Evolutionary conservation across 768 basidiomycete genomes (phyloP).

Genomic region (Gloeostereum incarnatum): DNA sequence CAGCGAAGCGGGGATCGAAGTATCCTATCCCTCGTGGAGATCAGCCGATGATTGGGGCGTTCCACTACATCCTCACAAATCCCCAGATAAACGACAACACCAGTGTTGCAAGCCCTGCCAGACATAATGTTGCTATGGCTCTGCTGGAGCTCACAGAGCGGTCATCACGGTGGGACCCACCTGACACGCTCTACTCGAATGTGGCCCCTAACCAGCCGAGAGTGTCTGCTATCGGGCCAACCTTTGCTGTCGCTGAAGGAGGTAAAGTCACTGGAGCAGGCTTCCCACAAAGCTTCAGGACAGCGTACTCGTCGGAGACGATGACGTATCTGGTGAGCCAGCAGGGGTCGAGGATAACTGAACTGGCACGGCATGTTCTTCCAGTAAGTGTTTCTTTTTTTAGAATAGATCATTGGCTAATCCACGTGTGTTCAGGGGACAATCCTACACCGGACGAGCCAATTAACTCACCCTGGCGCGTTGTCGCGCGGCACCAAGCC

Average conservation of each 20-base stretch:
- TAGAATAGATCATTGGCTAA: constrained; percentile 2
- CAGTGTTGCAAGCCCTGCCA: constrained; percentile 41
- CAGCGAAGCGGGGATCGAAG: constrained; percentile 14
- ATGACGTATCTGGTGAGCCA: constrained; percentile 58
- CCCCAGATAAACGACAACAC: constrained; percentile 41
- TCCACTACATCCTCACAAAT: constrained; percentile 72
- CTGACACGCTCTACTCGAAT: constrained; percentile 55
- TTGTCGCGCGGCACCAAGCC: constrained; percentile 42
- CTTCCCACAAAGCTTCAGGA: too few species aligned
- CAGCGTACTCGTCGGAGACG: too few species aligned
- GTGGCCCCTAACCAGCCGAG: constrained; percentile 54
- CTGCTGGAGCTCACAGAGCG: constrained; percentile 50
- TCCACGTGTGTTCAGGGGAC: constrained; percentile 27
- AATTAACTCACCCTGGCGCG: constrained; percentile 56
- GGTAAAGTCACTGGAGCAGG: too few species aligned
- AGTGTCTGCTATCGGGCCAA: constrained; percentile 52
- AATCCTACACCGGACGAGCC: constrained; percentile 49
- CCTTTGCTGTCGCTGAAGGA: constrained; percentile 58
- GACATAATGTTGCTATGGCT: constrained; percentile 72
- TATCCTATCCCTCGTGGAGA: constrained; percentile 48
- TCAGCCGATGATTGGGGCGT: constrained; percentile 56
- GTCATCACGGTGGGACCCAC: constrained; percentile 56
- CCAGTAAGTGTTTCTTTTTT: constrained; percentile 36
- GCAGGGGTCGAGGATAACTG: constrained; percentile 56
- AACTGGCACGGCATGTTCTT: constrained; percentile 56